These are phyloP conservation scores for Isatis lusitanica DNA, from an alignment of 441 rosid species.

Conservation along the genomic window DNA sequence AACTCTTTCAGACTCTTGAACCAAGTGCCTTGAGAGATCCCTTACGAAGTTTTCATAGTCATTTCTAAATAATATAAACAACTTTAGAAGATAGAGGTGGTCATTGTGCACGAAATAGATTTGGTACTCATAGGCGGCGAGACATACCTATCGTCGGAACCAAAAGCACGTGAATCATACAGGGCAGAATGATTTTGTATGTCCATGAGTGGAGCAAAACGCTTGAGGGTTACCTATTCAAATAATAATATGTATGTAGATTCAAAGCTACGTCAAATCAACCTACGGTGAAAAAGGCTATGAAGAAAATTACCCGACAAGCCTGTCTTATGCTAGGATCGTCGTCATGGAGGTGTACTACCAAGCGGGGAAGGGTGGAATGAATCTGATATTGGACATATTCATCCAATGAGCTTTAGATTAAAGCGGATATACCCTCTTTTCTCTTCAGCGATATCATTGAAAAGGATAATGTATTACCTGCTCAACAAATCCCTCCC, in stretches of 20 bases:
- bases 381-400: constrained; percentile 60
- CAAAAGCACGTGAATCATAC: constrained; percentile 56
- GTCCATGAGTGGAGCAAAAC: constrained; percentile 67
- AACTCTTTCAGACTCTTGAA: constrained; percentile 67
- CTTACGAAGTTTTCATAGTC: constrained; percentile 85
- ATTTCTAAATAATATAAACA: constrained; percentile 47
- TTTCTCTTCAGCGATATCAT: constrained; percentile 6
- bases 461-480: constrained; percentile 35
- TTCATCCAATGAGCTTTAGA: background rate
- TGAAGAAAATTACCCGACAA: constrained; percentile 60
- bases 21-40: constrained; percentile 67
- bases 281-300: constrained; percentile 8
- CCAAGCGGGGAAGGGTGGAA: constrained; percentile 76
- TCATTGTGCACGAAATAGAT: background rate
- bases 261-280: constrained; percentile 19
- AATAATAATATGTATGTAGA: constrained; percentile 29
- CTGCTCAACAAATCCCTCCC: constrained; percentile 89
- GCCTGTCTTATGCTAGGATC: constrained; percentile 75
- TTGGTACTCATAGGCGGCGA: constrained; percentile 5
- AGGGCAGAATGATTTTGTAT: constrained; percentile 55
- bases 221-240: constrained; percentile 72
- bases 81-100: background rate
- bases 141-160: constrained; percentile 80
- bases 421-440: background rate
- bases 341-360: constrained; percentile 82